phyloP scores from a whole-genome alignment of 2,329 filamentous ascomycete species.

The Ascochyta fabae region DNA sequence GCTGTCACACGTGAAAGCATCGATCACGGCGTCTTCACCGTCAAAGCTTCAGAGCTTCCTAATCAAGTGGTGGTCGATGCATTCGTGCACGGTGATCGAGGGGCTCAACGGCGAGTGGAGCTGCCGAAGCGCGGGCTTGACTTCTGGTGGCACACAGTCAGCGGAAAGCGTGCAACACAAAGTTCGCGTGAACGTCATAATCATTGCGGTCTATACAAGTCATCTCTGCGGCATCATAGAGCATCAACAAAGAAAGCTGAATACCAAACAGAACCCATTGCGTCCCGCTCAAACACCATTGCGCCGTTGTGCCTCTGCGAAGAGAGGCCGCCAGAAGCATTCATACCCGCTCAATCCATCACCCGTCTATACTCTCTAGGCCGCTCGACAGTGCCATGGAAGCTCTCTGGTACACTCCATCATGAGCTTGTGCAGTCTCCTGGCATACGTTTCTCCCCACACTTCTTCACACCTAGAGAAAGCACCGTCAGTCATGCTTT shows the following conservation, averaged over 20 bases:
- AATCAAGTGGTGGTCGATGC: slow-evolving; percentile 36
- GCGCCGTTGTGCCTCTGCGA: slow-evolving; percentile 27
- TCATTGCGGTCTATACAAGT: slow-evolving; percentile 11
- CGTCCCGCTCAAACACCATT: slow-evolving; percentile 36
- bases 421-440: slow-evolving; percentile 2
- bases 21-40: slow-evolving; percentile 35
- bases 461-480: neutral
- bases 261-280: slow-evolving; percentile 27
- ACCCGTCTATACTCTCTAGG: slow-evolving; percentile 32
- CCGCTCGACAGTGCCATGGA: neutral
- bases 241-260: slow-evolving; percentile 13
- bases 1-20: slow-evolving; percentile 29
- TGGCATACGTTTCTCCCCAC: slow-evolving; percentile 5
- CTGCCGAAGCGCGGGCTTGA: neutral
- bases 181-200: neutral
- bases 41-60: slow-evolving; percentile 47
- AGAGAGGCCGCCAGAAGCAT: slow-evolving; percentile 1
- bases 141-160: neutral
- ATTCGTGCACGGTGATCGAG: slow-evolving; percentile 27
- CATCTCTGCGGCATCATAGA: neutral
- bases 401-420: neutral
- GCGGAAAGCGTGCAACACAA: neutral
- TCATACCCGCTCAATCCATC: slow-evolving; percentile 1
- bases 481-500: slow-evolving; percentile 27
- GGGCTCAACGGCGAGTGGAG: slow-evolving; percentile 16